Evolutionary conservation across 176 grass and related monocot species (phyloP), one percentile per base, ranked within the genome.

Genomic region (Bromus sterilis): DNA sequence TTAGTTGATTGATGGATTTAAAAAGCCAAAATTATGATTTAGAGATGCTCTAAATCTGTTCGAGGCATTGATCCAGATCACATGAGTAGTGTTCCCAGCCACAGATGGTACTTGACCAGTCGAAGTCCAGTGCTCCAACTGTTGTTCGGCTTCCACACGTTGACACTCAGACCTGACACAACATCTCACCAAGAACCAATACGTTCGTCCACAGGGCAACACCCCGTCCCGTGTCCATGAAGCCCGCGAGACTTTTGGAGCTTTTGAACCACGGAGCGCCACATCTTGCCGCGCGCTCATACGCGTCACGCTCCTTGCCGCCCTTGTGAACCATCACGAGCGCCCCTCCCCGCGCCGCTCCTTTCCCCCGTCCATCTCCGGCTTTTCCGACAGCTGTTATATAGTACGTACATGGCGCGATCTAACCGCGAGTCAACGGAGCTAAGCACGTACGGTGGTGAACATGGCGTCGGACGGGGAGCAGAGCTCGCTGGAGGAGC

Each of bases 301-400:
- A 6, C 0, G 33, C 84, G 41, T 86, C 59, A 72, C 79, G 66
- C 12, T 20, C 44, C 33, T 85, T 75, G 75, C 76, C 82, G 87
- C 48, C 51, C 87, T 41, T 75, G 87, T 89, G 87, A 89, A 41
- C 41, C 10, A 3, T 85, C 87, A 89, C 87, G 87, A 40, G 82
- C 31, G 3, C 41, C n/a, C 23, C 21, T 61, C 23, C 48, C 23
- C 25, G 4, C 61, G 13, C 82, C 77, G 70, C 87, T 85, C 71
- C 87, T 85, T 84, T 84, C 12, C 57, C 4, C 20, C 25, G 5
- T 30, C 11, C 43, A 44, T 65, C 44, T 59, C 43, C 67, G 13
- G 25, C 3, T 6, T 32, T 36, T 25, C 43, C 11, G 24, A 4
- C 23, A 14, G 59, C 26, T 32, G 42, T 76, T 75, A 74, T 74